Evolutionary conservation across 345 rosid species (phyloP).

Genomic region (Chamaenerion angustifolium): DNA sequence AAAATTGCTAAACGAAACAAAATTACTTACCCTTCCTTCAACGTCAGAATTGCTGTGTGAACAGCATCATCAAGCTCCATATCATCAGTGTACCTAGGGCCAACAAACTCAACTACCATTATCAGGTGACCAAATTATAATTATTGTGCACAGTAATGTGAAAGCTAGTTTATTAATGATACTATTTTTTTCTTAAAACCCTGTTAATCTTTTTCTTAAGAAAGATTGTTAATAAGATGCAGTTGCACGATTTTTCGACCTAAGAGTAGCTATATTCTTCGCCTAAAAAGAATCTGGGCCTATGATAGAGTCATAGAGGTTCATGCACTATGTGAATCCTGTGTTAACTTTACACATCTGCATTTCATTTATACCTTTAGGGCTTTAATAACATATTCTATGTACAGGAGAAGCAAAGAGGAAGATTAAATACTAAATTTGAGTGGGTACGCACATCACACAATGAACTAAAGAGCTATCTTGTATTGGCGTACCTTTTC

Average conservation of each 20-base stretch:
- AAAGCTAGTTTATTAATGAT: background rate
- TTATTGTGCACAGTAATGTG: background rate
- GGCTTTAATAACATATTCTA: too few species aligned
- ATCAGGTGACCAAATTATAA: background rate
- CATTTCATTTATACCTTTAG: too few species aligned
- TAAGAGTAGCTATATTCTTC: too few species aligned
- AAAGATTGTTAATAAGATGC: too few species aligned
- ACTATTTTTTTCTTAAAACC: too few species aligned
- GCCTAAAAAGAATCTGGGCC: too few species aligned
- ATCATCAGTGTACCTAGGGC: conserved; percentile 72
- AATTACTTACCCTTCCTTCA: conserved; percentile 76
- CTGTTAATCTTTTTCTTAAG: too few species aligned
- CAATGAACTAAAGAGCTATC: background rate
- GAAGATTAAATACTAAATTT: background rate
- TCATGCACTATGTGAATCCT: too few species aligned
- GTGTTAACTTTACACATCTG: too few species aligned
- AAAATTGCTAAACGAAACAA: background rate
- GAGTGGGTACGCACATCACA: background rate
- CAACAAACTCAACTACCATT: background rate
- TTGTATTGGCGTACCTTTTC: conserved; percentile 42
- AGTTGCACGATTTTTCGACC: too few species aligned
- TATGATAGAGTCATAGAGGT: too few species aligned
- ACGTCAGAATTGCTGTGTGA: conserved; percentile 84
- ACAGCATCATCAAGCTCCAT: conserved; percentile 99
- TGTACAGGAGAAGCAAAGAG: too few species aligned